These are phyloP conservation scores for Forsythia viridissima DNA, from an alignment of 257 asterid species.

Conservation along the genomic window DNA sequence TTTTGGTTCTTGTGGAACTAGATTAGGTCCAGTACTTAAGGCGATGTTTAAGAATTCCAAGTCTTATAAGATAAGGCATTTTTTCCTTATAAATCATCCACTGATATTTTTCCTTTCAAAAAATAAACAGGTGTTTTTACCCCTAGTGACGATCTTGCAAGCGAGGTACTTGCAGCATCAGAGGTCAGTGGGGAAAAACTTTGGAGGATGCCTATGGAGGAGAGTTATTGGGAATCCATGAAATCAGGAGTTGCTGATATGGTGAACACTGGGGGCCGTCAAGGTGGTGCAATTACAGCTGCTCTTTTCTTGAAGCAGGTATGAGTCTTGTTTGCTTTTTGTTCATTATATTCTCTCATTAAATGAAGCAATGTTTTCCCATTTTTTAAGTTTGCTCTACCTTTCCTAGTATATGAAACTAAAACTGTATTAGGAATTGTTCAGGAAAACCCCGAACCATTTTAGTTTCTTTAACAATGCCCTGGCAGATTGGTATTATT, in stretches of 20 bases:
- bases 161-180: slow-evolving; percentile 78
- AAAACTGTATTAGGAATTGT: background rate
- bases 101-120: background rate
- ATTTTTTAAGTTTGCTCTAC: background rate
- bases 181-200: slow-evolving; percentile 85
- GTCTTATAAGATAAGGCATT: background rate
- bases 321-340: too few relatives aligned
- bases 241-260: slow-evolving; percentile 96
- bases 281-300: slow-evolving; percentile 95
- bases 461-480: background rate
- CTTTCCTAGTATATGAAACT: background rate
- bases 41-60: background rate
- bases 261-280: slow-evolving; percentile 96
- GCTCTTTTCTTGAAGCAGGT: slow-evolving; percentile 83
- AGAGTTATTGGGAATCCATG: slow-evolving; percentile 95
- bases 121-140: slow-evolving; percentile 75
- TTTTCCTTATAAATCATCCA: background rate
- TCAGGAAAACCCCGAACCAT: background rate
- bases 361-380: background rate
- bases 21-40: background rate
- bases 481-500: background rate
- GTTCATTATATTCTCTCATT: background rate
- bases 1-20: background rate
- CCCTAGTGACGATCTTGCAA: slow-evolving; percentile 80
- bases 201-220: slow-evolving; percentile 98